Percentiles rank a stretch among this genome's conserved stretches.
phyloP scores from a whole-genome alignment of 1,284 basidiomycete species.

The Taiwanofungus camphoratus region DNA sequence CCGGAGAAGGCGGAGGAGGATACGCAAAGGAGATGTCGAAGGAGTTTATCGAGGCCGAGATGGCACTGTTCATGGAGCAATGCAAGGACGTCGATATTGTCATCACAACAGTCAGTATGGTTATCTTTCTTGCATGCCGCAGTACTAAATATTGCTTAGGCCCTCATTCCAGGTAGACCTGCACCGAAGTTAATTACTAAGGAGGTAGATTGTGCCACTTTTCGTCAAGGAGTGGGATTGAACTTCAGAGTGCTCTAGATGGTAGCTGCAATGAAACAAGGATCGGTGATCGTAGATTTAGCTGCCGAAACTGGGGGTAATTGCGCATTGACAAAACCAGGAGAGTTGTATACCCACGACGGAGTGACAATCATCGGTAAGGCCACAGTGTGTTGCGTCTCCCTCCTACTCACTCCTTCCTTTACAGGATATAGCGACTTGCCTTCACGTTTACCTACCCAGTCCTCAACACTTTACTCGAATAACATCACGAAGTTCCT shows the following conservation, averaged over 20 bases:
- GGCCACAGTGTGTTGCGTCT: constrained; percentile 7
- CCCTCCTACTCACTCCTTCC: not conserved
- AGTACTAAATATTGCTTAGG: constrained; percentile 32
- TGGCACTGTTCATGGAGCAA: constrained; percentile 82
- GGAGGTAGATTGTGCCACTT: constrained; percentile 33
- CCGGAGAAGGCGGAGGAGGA: constrained; percentile 73
- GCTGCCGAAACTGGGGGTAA: constrained; percentile 84
- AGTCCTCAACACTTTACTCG: constrained; percentile 82
- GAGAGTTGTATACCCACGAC: constrained; percentile 58
- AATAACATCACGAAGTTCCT: constrained; percentile 88
- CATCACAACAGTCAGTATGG: constrained; percentile 65
- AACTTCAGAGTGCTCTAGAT: constrained; percentile 37
- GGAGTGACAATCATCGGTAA: constrained; percentile 77
- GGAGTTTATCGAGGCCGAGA: constrained; percentile 84
- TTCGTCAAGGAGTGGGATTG: not conserved
- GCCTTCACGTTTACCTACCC: constrained; percentile 78
- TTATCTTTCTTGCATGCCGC: not conserved
- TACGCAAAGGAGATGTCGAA: constrained; percentile 91
- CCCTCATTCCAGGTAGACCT: constrained; percentile 77
- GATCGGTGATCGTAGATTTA: constrained; percentile 80
- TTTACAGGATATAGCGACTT: constrained; percentile 70
- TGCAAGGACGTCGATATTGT: constrained; percentile 84
- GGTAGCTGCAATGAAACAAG: constrained; percentile 83
- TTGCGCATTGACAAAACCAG: constrained; percentile 74
- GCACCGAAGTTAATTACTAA: constrained; percentile 79